Percentiles rank a stretch among this genome's conserved stretches.
These are phyloP conservation scores for Drechslerella stenobrocha DNA, from an alignment of 2,329 filamentous ascomycete species.

Conservation along the genomic window DNA sequence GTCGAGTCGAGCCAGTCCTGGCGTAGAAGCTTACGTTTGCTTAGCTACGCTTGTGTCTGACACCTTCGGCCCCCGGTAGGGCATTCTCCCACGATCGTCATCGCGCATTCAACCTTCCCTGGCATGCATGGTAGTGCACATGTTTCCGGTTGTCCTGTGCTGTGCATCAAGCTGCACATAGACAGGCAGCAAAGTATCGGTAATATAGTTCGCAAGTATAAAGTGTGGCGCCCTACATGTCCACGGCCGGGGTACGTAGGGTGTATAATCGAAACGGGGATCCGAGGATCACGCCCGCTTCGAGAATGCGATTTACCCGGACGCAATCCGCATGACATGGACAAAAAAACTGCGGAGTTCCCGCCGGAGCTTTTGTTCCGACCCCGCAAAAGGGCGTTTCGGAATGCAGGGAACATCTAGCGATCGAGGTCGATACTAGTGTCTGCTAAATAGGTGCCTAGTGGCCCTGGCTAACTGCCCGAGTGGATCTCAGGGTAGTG, in stretches of 20 bases:
- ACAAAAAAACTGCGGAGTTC: neutral
- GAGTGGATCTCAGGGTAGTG: no score
- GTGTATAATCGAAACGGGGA: conserved; percentile 17
- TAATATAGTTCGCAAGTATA: no score
- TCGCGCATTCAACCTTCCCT: conserved; percentile 33
- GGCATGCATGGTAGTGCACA: no score
- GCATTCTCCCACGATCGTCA: conserved; percentile 26
- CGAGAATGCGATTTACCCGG: conserved; percentile 12
- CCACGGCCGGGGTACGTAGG: conserved; percentile 1
- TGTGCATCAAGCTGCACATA: no score
- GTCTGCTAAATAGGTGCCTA: no score
- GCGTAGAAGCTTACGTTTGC: no score
- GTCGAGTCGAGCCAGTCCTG: no score
- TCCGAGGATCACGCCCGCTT: conserved; percentile 32
- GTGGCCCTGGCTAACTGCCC: no score
- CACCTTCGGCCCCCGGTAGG: no score
- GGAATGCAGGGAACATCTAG: conserved; percentile 7
- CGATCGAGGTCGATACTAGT: neutral
- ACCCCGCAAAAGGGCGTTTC: conserved; percentile 13
- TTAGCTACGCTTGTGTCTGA: no score
- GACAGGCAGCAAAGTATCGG: no score
- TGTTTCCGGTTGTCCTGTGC: no score
- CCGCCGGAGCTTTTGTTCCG: conserved; percentile 20
- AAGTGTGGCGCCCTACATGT: conserved; percentile 37
- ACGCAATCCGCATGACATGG: neutral